Conservation (phyloP, 345 rosid species). For the Acer saccharum region DNA sequence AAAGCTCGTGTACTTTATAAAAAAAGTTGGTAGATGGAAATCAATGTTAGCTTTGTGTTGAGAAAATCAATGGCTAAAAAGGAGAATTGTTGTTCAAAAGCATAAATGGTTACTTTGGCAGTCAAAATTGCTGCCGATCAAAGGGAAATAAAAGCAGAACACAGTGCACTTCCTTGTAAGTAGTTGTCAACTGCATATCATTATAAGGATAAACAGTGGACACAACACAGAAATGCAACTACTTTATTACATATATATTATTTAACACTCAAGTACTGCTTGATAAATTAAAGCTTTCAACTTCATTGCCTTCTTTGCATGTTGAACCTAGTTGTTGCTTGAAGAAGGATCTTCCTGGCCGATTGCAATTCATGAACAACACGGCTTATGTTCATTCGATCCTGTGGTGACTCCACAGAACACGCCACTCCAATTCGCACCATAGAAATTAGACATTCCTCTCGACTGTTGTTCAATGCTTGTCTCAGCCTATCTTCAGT, state of each 20-base stretch:
- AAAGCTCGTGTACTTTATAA: too few species aligned
- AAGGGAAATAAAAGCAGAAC: neutral
- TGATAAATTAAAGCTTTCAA: neutral
- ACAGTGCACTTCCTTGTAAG: too few species aligned
- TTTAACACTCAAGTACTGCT: neutral
- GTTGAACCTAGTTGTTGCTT: neutral
- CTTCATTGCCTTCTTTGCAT: neutral
- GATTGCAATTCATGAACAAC: neutral
- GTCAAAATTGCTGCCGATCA: too few species aligned
- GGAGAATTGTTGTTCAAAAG: neutral
- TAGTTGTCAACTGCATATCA: too few species aligned
- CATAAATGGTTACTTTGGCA: neutral
- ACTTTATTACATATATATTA: too few species aligned
- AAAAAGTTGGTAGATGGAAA: too few species aligned
- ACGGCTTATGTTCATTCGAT: slow-evolving; percentile 9
- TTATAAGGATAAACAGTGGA: too few species aligned
- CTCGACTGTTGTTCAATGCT: neutral
- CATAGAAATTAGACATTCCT: neutral
- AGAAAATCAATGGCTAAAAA: too few species aligned
- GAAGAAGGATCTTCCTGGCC: neutral
- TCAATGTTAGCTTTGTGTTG: too few species aligned
- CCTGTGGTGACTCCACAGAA: slow-evolving; percentile 1
- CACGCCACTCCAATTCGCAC: slow-evolving; percentile 19
- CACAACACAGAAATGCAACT: neutral
- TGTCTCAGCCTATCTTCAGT: neutral